Conservation (phyloP, 1,284 basidiomycete genomes). For the Ceratobasidium sp. region DNA sequence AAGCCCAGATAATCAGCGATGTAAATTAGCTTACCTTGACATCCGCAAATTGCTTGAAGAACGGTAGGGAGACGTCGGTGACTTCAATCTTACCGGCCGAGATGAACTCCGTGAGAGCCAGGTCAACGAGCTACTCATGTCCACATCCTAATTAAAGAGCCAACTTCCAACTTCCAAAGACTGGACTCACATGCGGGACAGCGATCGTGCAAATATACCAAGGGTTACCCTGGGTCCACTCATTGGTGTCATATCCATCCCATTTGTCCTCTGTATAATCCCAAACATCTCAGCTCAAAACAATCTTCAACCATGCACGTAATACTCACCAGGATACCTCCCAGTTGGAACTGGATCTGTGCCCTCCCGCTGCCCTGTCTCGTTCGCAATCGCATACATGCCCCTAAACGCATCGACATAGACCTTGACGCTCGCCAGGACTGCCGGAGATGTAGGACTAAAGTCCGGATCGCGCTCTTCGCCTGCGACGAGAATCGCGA, state of each 20-base stretch:
- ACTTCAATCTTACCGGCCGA: constrained; percentile 51
- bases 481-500: constrained; percentile 59
- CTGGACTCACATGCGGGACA: constrained; percentile 55
- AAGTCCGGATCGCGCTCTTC: constrained; percentile 49
- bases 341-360: constrained; percentile 59
- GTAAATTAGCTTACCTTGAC: constrained; percentile 8
- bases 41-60: constrained; percentile 56
- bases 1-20: neutral
- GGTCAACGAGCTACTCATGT: constrained; percentile 52
- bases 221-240: constrained; percentile 57
- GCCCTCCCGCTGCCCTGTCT: constrained; percentile 45
- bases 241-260: constrained; percentile 55
- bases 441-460: constrained; percentile 51
- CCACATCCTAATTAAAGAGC: neutral
- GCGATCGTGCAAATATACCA: constrained; percentile 62
- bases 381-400: constrained; percentile 59
- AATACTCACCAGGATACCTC: constrained; percentile 56
- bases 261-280: constrained; percentile 59
- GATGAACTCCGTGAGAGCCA: constrained; percentile 50
- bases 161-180: too few species aligned
- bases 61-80: constrained; percentile 51
- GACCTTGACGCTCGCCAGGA: constrained; percentile 56
- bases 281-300: too few species aligned
- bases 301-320: neutral
- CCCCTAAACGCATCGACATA: constrained; percentile 57